Evolutionary conservation across 306 rosid genomes (phyloP), one percentile per base, ranked within the genome.

Genomic region (Medicago ruthenica): DNA sequence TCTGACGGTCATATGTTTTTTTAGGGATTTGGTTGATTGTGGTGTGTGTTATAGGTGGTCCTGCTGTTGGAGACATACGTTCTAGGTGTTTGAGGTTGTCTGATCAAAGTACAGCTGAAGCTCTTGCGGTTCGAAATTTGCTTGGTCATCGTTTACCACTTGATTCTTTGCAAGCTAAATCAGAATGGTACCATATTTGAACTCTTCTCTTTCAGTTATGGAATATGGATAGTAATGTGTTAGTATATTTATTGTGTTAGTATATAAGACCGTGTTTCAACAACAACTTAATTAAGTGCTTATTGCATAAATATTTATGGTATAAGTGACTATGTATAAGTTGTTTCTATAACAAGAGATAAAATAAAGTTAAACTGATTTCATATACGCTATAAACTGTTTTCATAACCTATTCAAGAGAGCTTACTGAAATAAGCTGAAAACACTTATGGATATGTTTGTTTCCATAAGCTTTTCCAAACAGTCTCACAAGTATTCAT

Each of bases 21-120:
- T 58, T 41, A 31, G 66, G 44, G 69, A 50, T 71, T 75, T 80
- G 71, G 73, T 60, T 42, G 9, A 6, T 72, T 71, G 37, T 45
- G 21, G 31, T 14, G 39, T 0, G 41, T 47, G 6, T 61, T n/a
- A 14, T 76, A 93, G 98, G 97, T 31, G 98, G 98, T 69, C 98
- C 98, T 31, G 98, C 97, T 42, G 97, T 93, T 40, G 98, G 98
- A 79, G 98, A 93, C 74, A 93, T 93, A 71, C 96, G 98, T 75
- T 94, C 98, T 6, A 87, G 97, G 81, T 94, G 98, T 81, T 80
- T 94, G 86, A 87, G 98, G 42, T 81, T 94, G 80, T 90, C 98
- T 47, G 97, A 90, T 86, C 78, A 87, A 73, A 94, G 97, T 66
- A 87, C 95, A 13, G 83, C 87, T 8, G 98, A 94, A 87, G 97